These are phyloP conservation scores for Pythium graminicola DNA, from an alignment of 352 stramenopile genomes.

Conservation along the genomic window DNA sequence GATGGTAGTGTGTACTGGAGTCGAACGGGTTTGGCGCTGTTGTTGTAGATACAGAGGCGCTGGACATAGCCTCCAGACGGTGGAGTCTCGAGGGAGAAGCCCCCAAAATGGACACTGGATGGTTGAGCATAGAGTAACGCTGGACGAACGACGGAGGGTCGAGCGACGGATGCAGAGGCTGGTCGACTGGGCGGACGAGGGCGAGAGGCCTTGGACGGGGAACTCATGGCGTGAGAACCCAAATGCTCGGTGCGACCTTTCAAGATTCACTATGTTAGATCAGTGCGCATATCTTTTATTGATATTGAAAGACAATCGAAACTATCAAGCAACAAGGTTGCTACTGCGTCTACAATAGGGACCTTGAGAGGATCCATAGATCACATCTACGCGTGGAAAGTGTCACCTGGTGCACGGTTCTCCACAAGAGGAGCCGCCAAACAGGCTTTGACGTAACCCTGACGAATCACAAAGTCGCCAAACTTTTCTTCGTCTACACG, in stretches of 20 bases:
- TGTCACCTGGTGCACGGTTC: constrained; percentile 52
- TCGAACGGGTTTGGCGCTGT: constrained; percentile 56
- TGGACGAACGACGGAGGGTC: too few species aligned
- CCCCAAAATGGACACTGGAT: constrained; percentile 82
- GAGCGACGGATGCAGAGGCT: too few species aligned
- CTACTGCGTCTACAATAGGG: too few species aligned
- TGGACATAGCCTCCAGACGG: constrained; percentile 34
- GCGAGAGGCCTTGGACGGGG: too few species aligned
- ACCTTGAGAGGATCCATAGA: too few species aligned
- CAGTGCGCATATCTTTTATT: too few species aligned
- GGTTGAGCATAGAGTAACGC: constrained; percentile 52
- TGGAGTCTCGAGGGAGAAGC: constrained; percentile 55
- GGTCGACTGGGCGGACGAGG: too few species aligned
- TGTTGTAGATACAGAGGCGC: constrained; percentile 72
- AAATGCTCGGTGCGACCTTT: too few species aligned
- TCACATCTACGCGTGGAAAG: constrained; percentile 63
- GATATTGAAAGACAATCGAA: too few species aligned
- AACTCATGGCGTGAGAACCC: too few species aligned
- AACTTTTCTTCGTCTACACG: constrained; percentile 65
- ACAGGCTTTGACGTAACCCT: constrained; percentile 64
- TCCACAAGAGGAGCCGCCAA: constrained; percentile 52
- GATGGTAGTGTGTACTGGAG: constrained; percentile 59
- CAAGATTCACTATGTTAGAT: too few species aligned
- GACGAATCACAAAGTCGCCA: constrained; percentile 76
- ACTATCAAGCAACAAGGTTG: too few species aligned